Evolutionary conservation across 1,284 basidiomycete species (phyloP).

Genomic region (Singerocomus rubriflavus): DNA sequence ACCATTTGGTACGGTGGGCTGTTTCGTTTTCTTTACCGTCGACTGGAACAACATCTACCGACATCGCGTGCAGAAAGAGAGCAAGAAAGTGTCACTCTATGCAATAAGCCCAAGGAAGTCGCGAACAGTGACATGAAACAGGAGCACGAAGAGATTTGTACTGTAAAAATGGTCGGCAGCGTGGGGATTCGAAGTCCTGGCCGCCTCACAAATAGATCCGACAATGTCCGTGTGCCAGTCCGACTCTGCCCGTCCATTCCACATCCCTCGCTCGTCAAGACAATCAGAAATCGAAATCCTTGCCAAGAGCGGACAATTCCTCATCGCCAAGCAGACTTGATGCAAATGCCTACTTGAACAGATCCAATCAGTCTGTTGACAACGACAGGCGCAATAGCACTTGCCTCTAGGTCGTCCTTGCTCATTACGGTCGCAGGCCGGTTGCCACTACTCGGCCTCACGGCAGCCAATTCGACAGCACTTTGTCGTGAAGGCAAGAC

Average conservation of each 20-base stretch:
- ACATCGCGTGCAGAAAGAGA: constrained; percentile 13
- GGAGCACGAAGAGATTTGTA: neutral
- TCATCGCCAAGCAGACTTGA: constrained; percentile 24
- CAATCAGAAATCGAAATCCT: constrained; percentile 28
- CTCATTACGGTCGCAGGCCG: neutral
- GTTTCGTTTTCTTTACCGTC: constrained; percentile 7
- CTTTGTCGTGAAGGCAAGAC: neutral
- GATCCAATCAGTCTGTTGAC: constrained; percentile 1
- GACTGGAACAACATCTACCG: neutral
- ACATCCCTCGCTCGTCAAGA: neutral
- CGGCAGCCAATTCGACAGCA: neutral
- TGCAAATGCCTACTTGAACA: constrained; percentile 22
- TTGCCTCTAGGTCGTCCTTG: constrained; percentile 27
- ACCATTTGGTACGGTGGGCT: constrained; percentile 16
- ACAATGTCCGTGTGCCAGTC: neutral
- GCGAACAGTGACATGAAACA: constrained; percentile 7
- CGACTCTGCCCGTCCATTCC: neutral
- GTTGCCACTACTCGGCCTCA: neutral
- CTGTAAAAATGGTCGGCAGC: neutral
- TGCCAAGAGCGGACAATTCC: constrained; percentile 20
- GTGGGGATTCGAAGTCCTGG: neutral
- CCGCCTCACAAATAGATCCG: neutral
- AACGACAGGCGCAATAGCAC: neutral
- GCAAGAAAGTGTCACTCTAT: neutral
- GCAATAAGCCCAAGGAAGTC: neutral